Evolutionary conservation across 257 asterid genomes (phyloP).

Genomic region (Plantago elongata): DNA sequence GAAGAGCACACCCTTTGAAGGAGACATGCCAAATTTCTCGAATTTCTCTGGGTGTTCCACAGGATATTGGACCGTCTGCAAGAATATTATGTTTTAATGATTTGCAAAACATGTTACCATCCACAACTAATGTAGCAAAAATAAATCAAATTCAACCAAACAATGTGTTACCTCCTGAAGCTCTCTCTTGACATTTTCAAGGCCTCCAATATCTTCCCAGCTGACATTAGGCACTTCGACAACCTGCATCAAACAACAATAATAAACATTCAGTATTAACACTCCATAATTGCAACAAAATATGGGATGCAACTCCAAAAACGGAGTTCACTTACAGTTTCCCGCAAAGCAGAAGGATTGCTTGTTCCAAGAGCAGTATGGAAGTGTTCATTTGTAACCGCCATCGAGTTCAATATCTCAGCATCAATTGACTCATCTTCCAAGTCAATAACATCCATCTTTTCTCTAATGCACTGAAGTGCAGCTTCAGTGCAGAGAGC

Average conservation of each 20-base stretch:
- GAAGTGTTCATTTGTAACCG: conserved; percentile 57
- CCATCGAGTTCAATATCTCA: conserved; percentile 53
- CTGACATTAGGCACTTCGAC: conserved; percentile 46
- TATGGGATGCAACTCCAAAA: background rate
- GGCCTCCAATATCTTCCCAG: conserved; percentile 58
- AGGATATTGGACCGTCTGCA: conserved; percentile 57
- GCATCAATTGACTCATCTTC: conserved; percentile 57
- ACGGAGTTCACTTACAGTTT: conserved; percentile 40
- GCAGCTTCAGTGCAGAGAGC: conserved; percentile 68
- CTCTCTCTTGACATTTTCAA: conserved; percentile 50
- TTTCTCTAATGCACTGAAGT: conserved; percentile 54
- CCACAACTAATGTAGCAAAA: background rate
- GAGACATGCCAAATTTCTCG: conserved; percentile 62
- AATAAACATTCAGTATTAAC: background rate
- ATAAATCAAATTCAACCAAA: background rate
- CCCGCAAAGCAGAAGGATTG: conserved; percentile 59
- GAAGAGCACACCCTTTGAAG: conserved; percentile 62
- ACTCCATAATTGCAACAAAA: background rate
- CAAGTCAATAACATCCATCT: conserved; percentile 56
- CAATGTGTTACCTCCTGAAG: conserved; percentile 42
- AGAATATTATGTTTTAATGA: conserved; percentile 8
- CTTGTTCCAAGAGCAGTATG: conserved; percentile 63
- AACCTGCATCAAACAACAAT: conserved; percentile 25
- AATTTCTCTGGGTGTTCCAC: conserved; percentile 66
- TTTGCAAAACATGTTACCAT: background rate